Evolutionary conservation across 139 green algal species (phyloP).

Genomic region (Yamagishiella unicocca): DNA sequence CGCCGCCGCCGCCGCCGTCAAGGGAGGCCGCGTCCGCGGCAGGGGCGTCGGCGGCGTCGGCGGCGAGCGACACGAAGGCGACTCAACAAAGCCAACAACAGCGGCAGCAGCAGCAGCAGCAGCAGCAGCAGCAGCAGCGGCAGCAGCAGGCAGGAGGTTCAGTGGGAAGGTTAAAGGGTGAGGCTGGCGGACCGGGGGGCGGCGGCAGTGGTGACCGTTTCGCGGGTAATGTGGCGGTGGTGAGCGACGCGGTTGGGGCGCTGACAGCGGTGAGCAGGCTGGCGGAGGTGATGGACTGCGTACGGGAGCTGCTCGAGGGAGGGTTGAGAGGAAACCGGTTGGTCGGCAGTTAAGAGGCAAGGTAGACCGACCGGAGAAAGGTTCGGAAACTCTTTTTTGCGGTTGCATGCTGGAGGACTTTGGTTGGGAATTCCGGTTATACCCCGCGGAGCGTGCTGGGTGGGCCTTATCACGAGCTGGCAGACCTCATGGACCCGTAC

Average conservation of each 20-base stretch:
- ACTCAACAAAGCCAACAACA: no score
- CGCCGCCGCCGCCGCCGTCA: not conserved
- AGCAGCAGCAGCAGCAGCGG: not conserved
- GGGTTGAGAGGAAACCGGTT: no score
- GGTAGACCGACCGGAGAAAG: no score
- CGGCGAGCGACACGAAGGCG: no score
- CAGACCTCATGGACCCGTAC: no score
- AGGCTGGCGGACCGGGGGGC: not conserved
- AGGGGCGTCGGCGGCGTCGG: not conserved
- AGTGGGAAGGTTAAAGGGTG: not conserved
- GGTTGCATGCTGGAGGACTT: no score
- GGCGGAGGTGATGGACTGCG: not conserved
- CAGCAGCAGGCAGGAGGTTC: not conserved
- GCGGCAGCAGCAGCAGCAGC: not conserved
- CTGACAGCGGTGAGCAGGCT: constrained; percentile 18
- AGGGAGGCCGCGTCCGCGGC: not conserved
- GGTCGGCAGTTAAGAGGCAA: no score
- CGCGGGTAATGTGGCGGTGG: constrained; percentile 25
- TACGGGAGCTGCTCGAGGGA: constrained; percentile 14
- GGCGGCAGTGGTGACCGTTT: not conserved
- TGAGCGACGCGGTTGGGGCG: not conserved
- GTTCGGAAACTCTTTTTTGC: no score
- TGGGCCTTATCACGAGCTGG: no score
- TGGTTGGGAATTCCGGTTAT: no score
- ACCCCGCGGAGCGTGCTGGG: no score